Base-by-base conservation (phyloP, 1,284 basidiomycete species). In the Volvariella volvacea region DNA sequence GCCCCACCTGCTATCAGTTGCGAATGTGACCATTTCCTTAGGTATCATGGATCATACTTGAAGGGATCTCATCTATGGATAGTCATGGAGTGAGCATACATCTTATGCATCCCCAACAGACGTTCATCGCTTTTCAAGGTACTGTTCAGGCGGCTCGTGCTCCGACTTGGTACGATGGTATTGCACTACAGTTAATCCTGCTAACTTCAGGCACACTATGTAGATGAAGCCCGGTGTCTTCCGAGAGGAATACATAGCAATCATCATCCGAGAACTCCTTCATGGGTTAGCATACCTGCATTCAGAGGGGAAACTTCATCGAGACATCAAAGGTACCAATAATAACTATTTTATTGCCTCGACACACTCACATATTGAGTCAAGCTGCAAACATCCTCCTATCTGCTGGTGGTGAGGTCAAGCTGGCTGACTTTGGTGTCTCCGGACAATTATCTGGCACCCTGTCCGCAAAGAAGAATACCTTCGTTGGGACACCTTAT, bases 201-300 rank as follows among this genome's bases (percentile, higher is more conserved):
- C 42, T 33, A 52, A 46, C 47, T 28, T 28, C 25, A 6, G 6
- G 12, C 25, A 64, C 48, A 20, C 42, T 33, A 41, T 30, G 22
- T 57, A 96, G 92, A 95, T 97, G 91, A 98, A 98, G 70, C 91
- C 94, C 2, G 96, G 96, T 3, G 83, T 91, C 0, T 96, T 99
- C 66, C 77, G 90, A 51, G 95, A 99, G 69, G 96, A 98, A 60
- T 97, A 99, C 62, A 98, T 99, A 56, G 95, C 95, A 9, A 98
- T 98, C 61, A 88, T 99, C 52, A 78, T 92, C 38, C 80, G 91
- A 38, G 96, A 99, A 64, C 74, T 99, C 10, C 73, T 99, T 39
- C 82, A 80, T 38, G 95, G 96, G 15, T 71, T 99, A 42, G 93
- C 96, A 46, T 99, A 99, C 61, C 77, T 99, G 34, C 95, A 99